Conservation (phyloP, 2,329 filamentous ascomycete species). For the Penicillium sp. region DNA sequence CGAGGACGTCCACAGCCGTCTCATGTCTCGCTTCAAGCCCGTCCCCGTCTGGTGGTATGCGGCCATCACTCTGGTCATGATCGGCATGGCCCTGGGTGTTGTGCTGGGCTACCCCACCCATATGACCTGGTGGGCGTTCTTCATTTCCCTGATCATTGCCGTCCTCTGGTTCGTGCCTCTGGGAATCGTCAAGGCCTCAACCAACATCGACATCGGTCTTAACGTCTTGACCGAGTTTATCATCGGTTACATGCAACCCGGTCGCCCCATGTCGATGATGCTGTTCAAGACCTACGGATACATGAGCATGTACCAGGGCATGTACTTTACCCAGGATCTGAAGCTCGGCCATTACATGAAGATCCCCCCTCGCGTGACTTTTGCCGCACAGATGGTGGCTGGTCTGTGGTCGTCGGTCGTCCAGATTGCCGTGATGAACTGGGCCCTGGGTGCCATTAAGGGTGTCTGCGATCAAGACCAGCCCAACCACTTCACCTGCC, state of each 20-base stretch:
- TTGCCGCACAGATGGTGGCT: constrained; percentile 47
- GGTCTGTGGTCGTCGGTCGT: constrained; percentile 47
- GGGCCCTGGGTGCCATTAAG: constrained; percentile 51
- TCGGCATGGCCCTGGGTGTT: constrained; percentile 46
- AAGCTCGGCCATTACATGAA: constrained; percentile 65
- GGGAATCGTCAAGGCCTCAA: constrained; percentile 62
- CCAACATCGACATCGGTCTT: constrained; percentile 59
- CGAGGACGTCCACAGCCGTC: constrained; percentile 49
- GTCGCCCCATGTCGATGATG: constrained; percentile 67
- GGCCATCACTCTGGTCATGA: constrained; percentile 43
- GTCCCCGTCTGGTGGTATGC: constrained; percentile 56
- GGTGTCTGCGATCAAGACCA: constrained; percentile 57
- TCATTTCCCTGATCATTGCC: constrained; percentile 60
- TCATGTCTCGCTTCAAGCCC: constrained; percentile 54
- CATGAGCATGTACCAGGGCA: constrained; percentile 60
- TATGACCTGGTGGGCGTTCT: constrained; percentile 65
- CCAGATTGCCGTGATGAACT: constrained; percentile 43
- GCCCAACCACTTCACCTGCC: constrained; percentile 55
- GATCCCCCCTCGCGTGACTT: constrained; percentile 46
- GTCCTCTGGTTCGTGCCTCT: constrained; percentile 57
- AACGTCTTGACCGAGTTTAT: constrained; percentile 71
- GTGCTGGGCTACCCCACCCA: constrained; percentile 57
- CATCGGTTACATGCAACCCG: constrained; percentile 66
- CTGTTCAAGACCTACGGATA: constrained; percentile 72
- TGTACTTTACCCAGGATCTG: constrained; percentile 60